A percentile compares a stretch with the other conserved stretches of the same genome.
Evolutionary conservation across 2,329 filamentous ascomycete genomes (phyloP).

Genomic region (Aureobasidium sp.): DNA sequence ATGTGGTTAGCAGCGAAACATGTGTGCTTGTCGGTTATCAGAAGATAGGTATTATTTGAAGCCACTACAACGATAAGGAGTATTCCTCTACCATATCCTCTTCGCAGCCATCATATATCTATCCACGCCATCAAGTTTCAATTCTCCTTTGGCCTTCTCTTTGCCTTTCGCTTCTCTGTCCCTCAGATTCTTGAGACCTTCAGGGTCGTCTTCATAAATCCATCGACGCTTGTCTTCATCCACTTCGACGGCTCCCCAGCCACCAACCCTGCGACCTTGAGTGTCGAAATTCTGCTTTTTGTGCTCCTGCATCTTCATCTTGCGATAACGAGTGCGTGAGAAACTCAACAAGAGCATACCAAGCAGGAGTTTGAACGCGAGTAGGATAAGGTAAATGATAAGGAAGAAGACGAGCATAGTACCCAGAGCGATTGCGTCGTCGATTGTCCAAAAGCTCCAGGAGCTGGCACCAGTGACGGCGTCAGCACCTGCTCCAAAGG

Average conservation of each 20-base stretch:
- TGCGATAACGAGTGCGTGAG: conserved; percentile 66
- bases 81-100: conserved; percentile 69
- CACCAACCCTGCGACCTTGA: conserved; percentile 66
- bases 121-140: conserved; percentile 58
- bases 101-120: conserved; percentile 96
- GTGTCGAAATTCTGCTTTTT: conserved; percentile 53
- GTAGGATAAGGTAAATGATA: conserved; percentile 71
- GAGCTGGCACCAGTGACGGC: conserved; percentile 23
- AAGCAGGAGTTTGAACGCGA: conserved; percentile 66
- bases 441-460: conserved; percentile 49
- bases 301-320: conserved; percentile 58
- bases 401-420: conserved; percentile 87
- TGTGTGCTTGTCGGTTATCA: neutral
- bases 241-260: conserved; percentile 78
- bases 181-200: conserved; percentile 54
- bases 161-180: conserved; percentile 52
- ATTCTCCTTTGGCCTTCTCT: conserved; percentile 36
- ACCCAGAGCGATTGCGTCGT: conserved; percentile 63
- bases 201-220: conserved; percentile 80
- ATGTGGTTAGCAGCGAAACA: neutral
- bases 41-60: no score
- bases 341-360: conserved; percentile 82
- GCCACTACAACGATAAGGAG: no score
- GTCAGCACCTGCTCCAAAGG: conserved; percentile 47
- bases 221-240: conserved; percentile 77